Evolutionary conservation across 2,329 filamentous ascomycete species (phyloP).

Genomic region (Cytospora schulzeri): DNA sequence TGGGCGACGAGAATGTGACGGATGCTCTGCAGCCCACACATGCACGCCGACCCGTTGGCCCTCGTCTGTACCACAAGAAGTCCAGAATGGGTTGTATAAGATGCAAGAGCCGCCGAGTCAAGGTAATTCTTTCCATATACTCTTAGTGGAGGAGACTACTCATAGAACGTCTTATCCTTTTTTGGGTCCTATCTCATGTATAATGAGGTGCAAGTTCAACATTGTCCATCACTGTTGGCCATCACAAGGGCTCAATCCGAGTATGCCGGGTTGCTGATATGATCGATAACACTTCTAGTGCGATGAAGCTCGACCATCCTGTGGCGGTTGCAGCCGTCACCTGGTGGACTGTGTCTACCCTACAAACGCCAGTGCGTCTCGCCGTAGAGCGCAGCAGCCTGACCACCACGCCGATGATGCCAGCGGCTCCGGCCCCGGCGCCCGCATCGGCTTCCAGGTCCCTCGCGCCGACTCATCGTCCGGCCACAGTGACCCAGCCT

Average conservation of each 20-base stretch:
- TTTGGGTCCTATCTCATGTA: background rate
- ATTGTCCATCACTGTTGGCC: background rate
- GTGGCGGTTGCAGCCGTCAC: constrained; percentile 33
- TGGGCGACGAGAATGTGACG: constrained; percentile 1
- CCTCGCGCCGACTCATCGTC: constrained; percentile 29
- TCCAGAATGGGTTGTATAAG: constrained; percentile 36
- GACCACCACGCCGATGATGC: background rate
- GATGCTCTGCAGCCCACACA: constrained; percentile 3
- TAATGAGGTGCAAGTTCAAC: background rate
- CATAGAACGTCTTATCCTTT: background rate
- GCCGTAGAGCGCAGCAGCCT: background rate
- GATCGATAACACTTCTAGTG: constrained; percentile 27
- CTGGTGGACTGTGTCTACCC: constrained; percentile 32
- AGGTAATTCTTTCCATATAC: constrained; percentile 31
- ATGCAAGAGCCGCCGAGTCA: constrained; percentile 37
- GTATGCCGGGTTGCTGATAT: background rate
- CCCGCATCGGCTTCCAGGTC: constrained; percentile 2
- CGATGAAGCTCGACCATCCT: constrained; percentile 32
- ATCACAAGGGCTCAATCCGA: background rate
- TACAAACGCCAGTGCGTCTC: background rate
- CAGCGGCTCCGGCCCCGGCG: background rate
- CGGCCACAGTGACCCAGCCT: constrained; percentile 31
- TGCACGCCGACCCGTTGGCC: constrained; percentile 26
- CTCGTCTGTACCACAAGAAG: constrained; percentile 38
- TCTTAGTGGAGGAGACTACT: background rate